Evolutionary conservation across 768 basidiomycete genomes (phyloP).

Genomic region (Tubosaeta brunneosetosa): DNA sequence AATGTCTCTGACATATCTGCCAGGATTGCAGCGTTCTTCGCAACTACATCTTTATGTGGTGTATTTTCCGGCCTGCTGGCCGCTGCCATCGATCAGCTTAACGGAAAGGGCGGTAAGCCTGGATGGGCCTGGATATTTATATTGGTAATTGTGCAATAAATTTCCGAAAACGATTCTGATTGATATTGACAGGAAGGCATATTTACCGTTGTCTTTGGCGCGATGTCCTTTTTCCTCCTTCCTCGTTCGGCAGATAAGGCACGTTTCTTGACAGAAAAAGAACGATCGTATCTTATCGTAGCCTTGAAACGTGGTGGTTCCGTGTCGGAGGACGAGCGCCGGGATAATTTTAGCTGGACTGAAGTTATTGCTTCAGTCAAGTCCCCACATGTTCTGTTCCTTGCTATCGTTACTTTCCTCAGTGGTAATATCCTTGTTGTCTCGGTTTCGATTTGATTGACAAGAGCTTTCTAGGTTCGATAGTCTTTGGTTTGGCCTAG

Average conservation of each 20-base stretch:
- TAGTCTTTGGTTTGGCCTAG: slow-evolving; percentile 18
- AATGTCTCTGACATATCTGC: not conserved
- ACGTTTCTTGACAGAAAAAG: slow-evolving; percentile 47
- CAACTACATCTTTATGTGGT: slow-evolving; percentile 48
- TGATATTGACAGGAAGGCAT: slow-evolving; percentile 43
- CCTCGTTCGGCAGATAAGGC: slow-evolving; percentile 42
- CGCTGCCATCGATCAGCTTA: slow-evolving; percentile 51
- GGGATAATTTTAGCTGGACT: slow-evolving; percentile 50
- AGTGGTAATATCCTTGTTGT: slow-evolving; percentile 34
- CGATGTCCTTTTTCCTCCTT: slow-evolving; percentile 44
- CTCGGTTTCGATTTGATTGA: not conserved
- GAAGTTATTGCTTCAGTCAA: slow-evolving; percentile 48
- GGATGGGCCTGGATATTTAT: slow-evolving; percentile 67
- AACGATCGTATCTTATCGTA: slow-evolving; percentile 42
- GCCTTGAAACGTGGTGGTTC: slow-evolving; percentile 21
- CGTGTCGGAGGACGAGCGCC: slow-evolving; percentile 37
- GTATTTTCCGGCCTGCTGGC: slow-evolving; percentile 65
- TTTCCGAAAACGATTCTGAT: not conserved
- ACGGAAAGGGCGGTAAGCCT: slow-evolving; percentile 43
- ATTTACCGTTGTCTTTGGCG: slow-evolving; percentile 57
- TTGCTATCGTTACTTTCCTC: slow-evolving; percentile 49
- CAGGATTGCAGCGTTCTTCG: slow-evolving; percentile 37
- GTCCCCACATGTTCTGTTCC: slow-evolving; percentile 52
- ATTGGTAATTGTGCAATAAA: slow-evolving; percentile 28
- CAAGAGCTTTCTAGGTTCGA: slow-evolving; percentile 12